Percentiles rank a stretch among this genome's conserved stretches.
Conservation (phyloP, 2,329 filamentous ascomycete species). For the Apiospora marii region DNA sequence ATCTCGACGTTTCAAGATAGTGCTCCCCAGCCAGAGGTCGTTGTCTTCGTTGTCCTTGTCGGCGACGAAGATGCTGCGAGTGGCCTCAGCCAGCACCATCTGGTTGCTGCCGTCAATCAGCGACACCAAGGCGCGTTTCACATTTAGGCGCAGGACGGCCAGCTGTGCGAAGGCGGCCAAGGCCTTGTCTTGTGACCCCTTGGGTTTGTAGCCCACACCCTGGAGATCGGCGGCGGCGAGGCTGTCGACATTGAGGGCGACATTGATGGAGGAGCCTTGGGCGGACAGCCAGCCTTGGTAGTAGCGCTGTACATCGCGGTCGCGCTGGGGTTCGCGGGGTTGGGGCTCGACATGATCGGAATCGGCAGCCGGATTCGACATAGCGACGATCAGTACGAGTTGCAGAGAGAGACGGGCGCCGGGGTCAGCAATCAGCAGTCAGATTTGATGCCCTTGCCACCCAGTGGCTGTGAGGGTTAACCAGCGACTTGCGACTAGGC, state of each 20-base stretch:
- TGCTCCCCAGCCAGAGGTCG: slow-evolving; percentile 45
- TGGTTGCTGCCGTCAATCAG: slow-evolving; percentile 51
- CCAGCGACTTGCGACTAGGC: background rate
- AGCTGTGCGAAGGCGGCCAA: slow-evolving; percentile 59
- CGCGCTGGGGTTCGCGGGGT: slow-evolving; percentile 30
- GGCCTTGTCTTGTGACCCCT: slow-evolving; percentile 17
- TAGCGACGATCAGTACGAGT: background rate
- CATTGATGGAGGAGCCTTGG: slow-evolving; percentile 43
- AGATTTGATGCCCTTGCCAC: slow-evolving; percentile 10
- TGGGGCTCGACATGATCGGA: background rate
- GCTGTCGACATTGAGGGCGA: slow-evolving; percentile 42
- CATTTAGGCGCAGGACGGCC: slow-evolving; percentile 46
- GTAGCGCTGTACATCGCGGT: slow-evolving; percentile 43
- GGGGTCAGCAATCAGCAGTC: background rate
- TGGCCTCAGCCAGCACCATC: slow-evolving; percentile 61
- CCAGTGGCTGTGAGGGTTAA: slow-evolving; percentile 6
- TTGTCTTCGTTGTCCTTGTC: slow-evolving; percentile 37
- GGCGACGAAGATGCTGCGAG: slow-evolving; percentile 48
- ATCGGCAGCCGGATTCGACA: background rate
- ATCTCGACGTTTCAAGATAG: slow-evolving; percentile 40
- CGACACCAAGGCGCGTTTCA: slow-evolving; percentile 21
- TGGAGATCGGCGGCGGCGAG: slow-evolving; percentile 38
- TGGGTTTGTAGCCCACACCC: slow-evolving; percentile 38
- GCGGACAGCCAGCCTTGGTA: slow-evolving; percentile 44
- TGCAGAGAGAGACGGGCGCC: background rate